Base-by-base conservation (phyloP, 495 filamentous ascomycete genomes). In the Penicillium cosmopolitanum region DNA sequence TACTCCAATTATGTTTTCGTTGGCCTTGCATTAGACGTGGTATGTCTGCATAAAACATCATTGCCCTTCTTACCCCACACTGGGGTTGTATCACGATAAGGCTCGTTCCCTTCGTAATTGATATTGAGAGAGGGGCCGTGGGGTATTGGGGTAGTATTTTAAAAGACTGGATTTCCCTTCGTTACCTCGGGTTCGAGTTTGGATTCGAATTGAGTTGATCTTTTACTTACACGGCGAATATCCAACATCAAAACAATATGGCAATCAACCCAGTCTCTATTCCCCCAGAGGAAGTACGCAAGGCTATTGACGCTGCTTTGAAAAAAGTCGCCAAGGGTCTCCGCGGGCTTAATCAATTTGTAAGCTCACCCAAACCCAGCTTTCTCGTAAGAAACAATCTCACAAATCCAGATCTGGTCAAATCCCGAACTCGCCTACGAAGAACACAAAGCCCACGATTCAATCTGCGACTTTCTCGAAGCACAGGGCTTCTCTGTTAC, bases 371-470 rank as follows among this genome's bases (percentile, higher is more conserved):
- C 10, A 10, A 12, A n/a, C 4, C 2, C 2, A 23, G 13, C 9
- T 2, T 48, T 13, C 19, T 25, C 3, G 46, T 23, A 13, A 12
- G 19, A 28, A 5, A 12, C n/a, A 21, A 23, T 48, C 46, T 48
- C 11, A 48, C 46, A 23, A 25, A 28, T 12, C 9, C 15, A 48
- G 46, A 48, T 48, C 46, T 48, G 46, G 46, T 48, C 46, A 21
- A 63, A 63, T 34, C 56, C 61, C 13, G 61, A 63, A 43, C 53
- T 55, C 16, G 52, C 47, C 12, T 63, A 56, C 16, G 52, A 63
- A 53, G 61, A 63, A 42, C 43, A 55, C 12, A 48, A 59, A 23
- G 61, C 61, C 4, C 61, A 63, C 16, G 56, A 63, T 36, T 48
- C 38, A 13, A 63, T 63, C 15, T 59, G 52, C 35, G 10, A 51